These are phyloP conservation scores for Calocybe gambosa DNA, from an alignment of 1,284 basidiomycete genomes.

Conservation along the genomic window DNA sequence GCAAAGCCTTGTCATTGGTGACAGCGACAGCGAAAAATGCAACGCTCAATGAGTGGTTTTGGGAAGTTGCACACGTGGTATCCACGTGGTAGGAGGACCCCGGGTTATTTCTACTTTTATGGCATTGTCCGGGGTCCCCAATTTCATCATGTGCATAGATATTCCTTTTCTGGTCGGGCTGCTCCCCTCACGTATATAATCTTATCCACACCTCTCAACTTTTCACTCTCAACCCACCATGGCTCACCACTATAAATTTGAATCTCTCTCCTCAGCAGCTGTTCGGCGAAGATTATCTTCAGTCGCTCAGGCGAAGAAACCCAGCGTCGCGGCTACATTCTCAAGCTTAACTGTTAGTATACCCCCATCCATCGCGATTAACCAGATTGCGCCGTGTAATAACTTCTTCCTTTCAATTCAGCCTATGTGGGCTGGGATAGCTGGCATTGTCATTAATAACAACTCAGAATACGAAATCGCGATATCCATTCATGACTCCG, in stretches of 20 bases:
- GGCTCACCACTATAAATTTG: constrained; percentile 43
- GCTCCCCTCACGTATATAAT: constrained; percentile 26
- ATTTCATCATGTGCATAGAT: constrained; percentile 9
- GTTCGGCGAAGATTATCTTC: constrained; percentile 66
- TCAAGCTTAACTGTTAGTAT: constrained; percentile 59
- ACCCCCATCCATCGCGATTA: constrained; percentile 12
- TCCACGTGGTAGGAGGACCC: constrained; percentile 14
- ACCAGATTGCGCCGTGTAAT: constrained; percentile 13
- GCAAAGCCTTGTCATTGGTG: constrained; percentile 30
- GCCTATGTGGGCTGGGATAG: constrained; percentile 82
- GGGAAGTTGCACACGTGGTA: constrained; percentile 8
- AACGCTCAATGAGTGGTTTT: background rate
- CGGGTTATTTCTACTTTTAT: background rate
- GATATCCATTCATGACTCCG: constrained; percentile 73
- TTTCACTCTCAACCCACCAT: constrained; percentile 27
- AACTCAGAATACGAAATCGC: constrained; percentile 60
- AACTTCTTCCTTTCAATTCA: constrained; percentile 24
- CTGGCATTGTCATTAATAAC: constrained; percentile 53
- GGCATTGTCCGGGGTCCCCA: constrained; percentile 12
- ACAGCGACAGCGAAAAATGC: constrained; percentile 1
- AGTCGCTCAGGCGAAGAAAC: constrained; percentile 40
- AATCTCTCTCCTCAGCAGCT: constrained; percentile 56
- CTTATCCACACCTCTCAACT: constrained; percentile 15
- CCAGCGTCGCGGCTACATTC: constrained; percentile 45
- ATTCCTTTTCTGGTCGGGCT: constrained; percentile 14